Conservation (phyloP, 1,284 basidiomycete genomes). For the Ustilago loliicola region DNA sequence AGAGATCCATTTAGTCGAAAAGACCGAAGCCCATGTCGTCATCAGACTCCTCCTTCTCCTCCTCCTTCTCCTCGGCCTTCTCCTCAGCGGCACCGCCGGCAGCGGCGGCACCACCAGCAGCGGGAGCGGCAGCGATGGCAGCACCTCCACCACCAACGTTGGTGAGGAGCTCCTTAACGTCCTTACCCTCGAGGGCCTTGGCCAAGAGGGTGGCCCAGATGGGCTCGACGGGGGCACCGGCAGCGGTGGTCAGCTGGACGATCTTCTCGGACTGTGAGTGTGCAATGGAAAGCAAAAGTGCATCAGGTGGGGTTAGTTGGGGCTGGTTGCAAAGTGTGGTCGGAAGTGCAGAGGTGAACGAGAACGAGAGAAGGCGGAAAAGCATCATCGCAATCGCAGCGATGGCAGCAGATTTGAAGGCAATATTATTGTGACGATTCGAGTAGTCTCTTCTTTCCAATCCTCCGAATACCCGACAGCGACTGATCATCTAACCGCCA, state of each 20-base stretch:
- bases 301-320: neutral
- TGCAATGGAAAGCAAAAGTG: neutral
- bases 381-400: too few relatives aligned
- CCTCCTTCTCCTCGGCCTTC: constrained; percentile 83
- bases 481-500: too few relatives aligned
- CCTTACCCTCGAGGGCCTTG: constrained; percentile 97
- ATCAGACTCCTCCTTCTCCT: constrained; percentile 71
- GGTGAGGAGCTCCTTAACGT: constrained; percentile 93
- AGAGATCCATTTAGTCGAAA: constrained; percentile 77
- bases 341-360: neutral
- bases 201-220: constrained; percentile 98
- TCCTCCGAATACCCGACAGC: too few relatives aligned
- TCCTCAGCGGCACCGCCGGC: constrained; percentile 79
- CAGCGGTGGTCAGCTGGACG: constrained; percentile 83
- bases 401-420: too few relatives aligned
- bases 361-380: neutral
- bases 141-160: constrained; percentile 87
- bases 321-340: neutral
- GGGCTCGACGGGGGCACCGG: constrained; percentile 88
- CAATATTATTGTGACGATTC: too few relatives aligned
- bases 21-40: constrained; percentile 79
- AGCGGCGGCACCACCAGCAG: constrained; percentile 76
- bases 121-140: constrained; percentile 73
- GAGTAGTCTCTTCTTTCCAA: too few relatives aligned
- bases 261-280: constrained; percentile 87